Base-by-base conservation (phyloP, 164 flowering plant genomes). In the Kingdonia uniflora region DNA sequence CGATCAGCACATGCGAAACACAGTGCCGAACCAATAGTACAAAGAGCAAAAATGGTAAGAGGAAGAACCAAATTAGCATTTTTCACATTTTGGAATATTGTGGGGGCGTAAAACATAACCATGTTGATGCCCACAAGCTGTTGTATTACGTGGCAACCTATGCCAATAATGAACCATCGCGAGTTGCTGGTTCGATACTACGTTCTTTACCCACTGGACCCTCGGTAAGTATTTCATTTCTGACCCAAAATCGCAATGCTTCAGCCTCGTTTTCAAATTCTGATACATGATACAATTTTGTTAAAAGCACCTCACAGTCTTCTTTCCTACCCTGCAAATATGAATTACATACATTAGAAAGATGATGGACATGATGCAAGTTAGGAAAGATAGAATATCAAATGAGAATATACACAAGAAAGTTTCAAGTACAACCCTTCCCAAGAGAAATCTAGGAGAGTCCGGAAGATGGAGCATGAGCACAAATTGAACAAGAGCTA, bases 51-150 rank as follows among this genome's bases (percentile, higher is more conserved):
- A 4, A 95, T 90, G 40, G 84, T 63, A 6, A 90, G 83, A 24
- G 97, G 87, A 0, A 90, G 85, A 0, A 82, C 81, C 12, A 90
- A 16, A 0, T 95, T 87, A 13, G 97, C 97, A 48, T 17, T 10
- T 22, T 24, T 11, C 14, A 15, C 29, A 21, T 17, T 1, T 24
- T 22, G 51, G 19, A 47, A 82, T 17, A 67, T 80, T 11, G 72
- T 77, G 14, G 95, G 87, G 33, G 85, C 82, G 68, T 88, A 92
- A 45, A 85, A 92, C 94, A 88, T 80, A 62, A 92, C 94, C 0
- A 94, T 80, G 71, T 92, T 92, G 21, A 92, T 88, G 5, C 98
- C 98, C 13, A 80, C 86, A 68, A 84, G 80, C 54, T 92, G 98
- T 61, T 92, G 98, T 15, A 80, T 84, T 15, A 92, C 87, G 73